Base-by-base conservation (phyloP, 768 basidiomycete species). In the Lactarius tabidus region DNA sequence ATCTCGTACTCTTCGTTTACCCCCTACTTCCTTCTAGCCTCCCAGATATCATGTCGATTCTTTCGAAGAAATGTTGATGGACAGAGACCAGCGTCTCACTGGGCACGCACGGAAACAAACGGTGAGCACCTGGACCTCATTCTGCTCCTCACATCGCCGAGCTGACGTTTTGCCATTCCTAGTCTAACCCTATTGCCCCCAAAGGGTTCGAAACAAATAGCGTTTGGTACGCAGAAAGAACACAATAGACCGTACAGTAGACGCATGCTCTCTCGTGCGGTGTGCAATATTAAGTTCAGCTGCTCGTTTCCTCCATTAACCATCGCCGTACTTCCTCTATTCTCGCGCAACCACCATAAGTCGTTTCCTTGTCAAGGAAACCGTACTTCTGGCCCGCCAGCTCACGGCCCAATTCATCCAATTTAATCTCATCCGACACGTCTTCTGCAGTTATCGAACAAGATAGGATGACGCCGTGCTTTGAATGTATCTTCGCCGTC, bases 1-100 rank as follows among this genome's bases (percentile, higher is more conserved):
- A 55, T 18, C 33, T 20, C 7, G 23, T 70, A 52, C 61, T 14
- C 29, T 66, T 60, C 20, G 8, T 65, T 57, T 26, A 38, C 57
- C 18, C 18, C 31, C 31, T 62, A 29, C 35, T 26, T 31, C 31
- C 18, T 33, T 52, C 8, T 66, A 96, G 94, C 88, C 90, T 60
- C 84, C 90, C 36, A 85, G 96, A 57, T 95, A 95, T 72, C 83
- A 86, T 59, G 73, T 96, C 38, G 96, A 98, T 72, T 76, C 82
- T 26, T 98, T 93, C 94, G 96, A 98, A 67, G 84, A 90, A 60
- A 92, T 91, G 90, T 93, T 98, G 93, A 93, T 98, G 88, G 85
- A 87, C 72, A 82, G 96, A 62, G 96, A 98, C 79, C 81, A 83
- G 72, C 82, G 91, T 68, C 75, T 98, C 72, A 97, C 95, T 2